phyloP scores from a whole-genome alignment of 805 yeast species.

The Candida vartiovaarae region DNA sequence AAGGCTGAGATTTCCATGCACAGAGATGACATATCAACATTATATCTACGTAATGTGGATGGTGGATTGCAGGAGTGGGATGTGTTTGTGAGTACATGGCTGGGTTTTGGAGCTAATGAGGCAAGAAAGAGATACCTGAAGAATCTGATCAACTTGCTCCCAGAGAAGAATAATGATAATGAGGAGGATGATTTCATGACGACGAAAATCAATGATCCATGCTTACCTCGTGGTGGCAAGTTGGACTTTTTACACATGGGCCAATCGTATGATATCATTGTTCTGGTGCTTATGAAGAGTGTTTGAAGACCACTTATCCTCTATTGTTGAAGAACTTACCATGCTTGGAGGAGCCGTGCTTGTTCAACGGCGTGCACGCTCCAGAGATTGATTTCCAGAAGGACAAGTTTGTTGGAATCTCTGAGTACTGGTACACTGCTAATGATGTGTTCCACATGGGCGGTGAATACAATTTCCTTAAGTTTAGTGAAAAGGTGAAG shows the following conservation, averaged over 20 bases:
- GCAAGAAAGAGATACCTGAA: slow-evolving; percentile 70
- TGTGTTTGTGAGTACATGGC: slow-evolving; percentile 92
- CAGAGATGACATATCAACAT: slow-evolving; percentile 62
- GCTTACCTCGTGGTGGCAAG: slow-evolving; percentile 62
- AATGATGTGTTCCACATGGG: slow-evolving; percentile 85
- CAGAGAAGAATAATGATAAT: slow-evolving; percentile 39
- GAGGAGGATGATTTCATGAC: slow-evolving; percentile 39
- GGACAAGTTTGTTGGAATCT: slow-evolving; percentile 86
- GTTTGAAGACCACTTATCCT: slow-evolving; percentile 69
- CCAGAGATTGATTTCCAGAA: slow-evolving; percentile 75
- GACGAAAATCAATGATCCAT: slow-evolving; percentile 56
- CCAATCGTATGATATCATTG: slow-evolving; percentile 45
- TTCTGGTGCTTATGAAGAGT: slow-evolving; percentile 69
- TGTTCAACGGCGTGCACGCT: slow-evolving; percentile 93
- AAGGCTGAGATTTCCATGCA: slow-evolving; percentile 55
- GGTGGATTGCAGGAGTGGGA: slow-evolving; percentile 74
- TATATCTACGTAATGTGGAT: slow-evolving; percentile 58
- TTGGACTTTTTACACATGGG: slow-evolving; percentile 41
- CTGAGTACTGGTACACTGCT: slow-evolving; percentile 97
- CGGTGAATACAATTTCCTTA: slow-evolving; percentile 75
- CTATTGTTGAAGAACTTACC: slow-evolving; percentile 71
- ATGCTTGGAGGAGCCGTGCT: slow-evolving; percentile 82
- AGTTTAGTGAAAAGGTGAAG: slow-evolving; percentile 58
- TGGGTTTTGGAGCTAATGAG: slow-evolving; percentile 96
- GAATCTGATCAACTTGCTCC: slow-evolving; percentile 44